Evolutionary conservation across 257 asterid species (phyloP).

Genomic region (Scutellaria barbata): DNA sequence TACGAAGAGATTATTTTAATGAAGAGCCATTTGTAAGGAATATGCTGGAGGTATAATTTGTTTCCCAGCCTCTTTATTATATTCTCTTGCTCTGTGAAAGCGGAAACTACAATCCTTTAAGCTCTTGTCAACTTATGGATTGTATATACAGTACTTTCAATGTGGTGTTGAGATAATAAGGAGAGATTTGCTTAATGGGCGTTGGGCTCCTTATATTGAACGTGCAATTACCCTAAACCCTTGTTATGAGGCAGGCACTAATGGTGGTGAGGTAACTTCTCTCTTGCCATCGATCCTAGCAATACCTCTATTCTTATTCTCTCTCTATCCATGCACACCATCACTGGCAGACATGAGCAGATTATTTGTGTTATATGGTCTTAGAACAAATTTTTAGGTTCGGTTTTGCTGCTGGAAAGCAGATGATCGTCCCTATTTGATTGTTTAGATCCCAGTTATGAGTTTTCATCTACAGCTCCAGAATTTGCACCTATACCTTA

Average conservation of each 20-base stretch:
- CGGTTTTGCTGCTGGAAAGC: too few species aligned
- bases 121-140: slow-evolving; percentile 18
- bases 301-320: neutral
- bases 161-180: slow-evolving; percentile 81
- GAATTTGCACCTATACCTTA: too few species aligned
- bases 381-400: neutral
- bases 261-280: slow-evolving; percentile 75
- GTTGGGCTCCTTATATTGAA: slow-evolving; percentile 67
- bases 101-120: neutral
- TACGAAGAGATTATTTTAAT: slow-evolving; percentile 69
- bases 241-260: slow-evolving; percentile 61
- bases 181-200: slow-evolving; percentile 69
- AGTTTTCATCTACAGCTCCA: too few species aligned
- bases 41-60: slow-evolving; percentile 66
- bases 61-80: slow-evolving; percentile 21
- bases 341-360: neutral
- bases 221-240: slow-evolving; percentile 65
- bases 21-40: slow-evolving; percentile 76
- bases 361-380: neutral
- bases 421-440: too few species aligned
- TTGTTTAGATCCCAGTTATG: too few species aligned
- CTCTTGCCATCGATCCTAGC: slow-evolving; percentile 22
- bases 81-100: neutral
- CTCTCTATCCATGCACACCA: neutral
- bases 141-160: slow-evolving; percentile 50